Evolutionary conservation across 768 basidiomycete genomes (phyloP).

Genomic region (Podaxis carcinomalis): DNA sequence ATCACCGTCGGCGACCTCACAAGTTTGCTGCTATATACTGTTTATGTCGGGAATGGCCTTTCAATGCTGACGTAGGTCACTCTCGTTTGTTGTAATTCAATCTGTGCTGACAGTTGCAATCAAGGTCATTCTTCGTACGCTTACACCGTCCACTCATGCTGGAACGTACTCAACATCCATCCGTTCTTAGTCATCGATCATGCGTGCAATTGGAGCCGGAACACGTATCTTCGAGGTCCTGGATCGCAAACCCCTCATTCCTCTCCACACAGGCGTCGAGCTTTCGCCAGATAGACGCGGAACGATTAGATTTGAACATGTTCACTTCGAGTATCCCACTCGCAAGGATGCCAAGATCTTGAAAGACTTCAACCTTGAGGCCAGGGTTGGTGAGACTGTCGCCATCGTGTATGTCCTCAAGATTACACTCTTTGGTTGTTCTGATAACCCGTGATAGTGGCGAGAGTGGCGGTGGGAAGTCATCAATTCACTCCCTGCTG

Average conservation of each 20-base stretch:
- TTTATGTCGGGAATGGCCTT: slow-evolving; percentile 79
- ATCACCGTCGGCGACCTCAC: slow-evolving; percentile 93
- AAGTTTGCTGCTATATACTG: slow-evolving; percentile 85
- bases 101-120: slow-evolving; percentile 8
- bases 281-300: slow-evolving; percentile 59
- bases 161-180: not conserved
- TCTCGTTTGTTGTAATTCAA: not conserved
- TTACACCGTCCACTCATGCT: slow-evolving; percentile 21
- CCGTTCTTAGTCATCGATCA: slow-evolving; percentile 73
- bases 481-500: slow-evolving; percentile 83
- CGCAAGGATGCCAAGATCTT: slow-evolving; percentile 78
- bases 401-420: slow-evolving; percentile 77
- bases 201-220: slow-evolving; percentile 95
- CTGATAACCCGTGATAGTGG: slow-evolving; percentile 48
- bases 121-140: slow-evolving; percentile 49
- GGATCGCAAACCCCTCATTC: slow-evolving; percentile 74
- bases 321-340: slow-evolving; percentile 88
- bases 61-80: slow-evolving; percentile 70
- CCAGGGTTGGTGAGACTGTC: slow-evolving; percentile 82
- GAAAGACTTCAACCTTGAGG: slow-evolving; percentile 75
- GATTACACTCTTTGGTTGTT: not conserved
- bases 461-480: slow-evolving; percentile 92
- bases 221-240: slow-evolving; percentile 92
- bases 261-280: slow-evolving; percentile 54
- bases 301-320: slow-evolving; percentile 72